Percentiles rank a stretch among this genome's conserved stretches.
Evolutionary conservation across 1,284 basidiomycete genomes (phyloP).

Genomic region (Vanrija pseudolonga): DNA sequence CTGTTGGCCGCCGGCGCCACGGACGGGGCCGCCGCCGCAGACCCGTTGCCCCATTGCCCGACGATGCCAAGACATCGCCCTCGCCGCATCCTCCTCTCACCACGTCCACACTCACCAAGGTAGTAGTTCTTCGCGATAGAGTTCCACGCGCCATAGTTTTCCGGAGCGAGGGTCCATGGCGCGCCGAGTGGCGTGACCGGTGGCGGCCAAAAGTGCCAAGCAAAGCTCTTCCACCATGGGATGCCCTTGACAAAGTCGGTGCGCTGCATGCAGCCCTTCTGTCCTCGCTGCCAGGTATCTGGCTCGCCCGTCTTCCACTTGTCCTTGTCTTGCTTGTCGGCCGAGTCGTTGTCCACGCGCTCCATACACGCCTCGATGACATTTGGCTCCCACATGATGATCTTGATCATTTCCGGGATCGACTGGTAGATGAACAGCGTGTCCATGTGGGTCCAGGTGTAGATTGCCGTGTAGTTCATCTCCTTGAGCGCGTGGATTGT

Average conservation of each 20-base stretch:
- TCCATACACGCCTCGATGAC: constrained; percentile 16
- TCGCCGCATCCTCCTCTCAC: too few relatives aligned
- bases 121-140: constrained; percentile 7
- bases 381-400: constrained; percentile 25
- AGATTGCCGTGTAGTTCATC: constrained; percentile 32
- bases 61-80: too few relatives aligned
- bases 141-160: constrained; percentile 13
- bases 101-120: constrained; percentile 2
- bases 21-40: too few relatives aligned
- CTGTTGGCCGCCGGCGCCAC: too few relatives aligned
- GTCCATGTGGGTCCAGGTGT: constrained; percentile 23
- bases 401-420: constrained; percentile 23
- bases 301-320: too few relatives aligned
- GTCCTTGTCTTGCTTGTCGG: background rate
- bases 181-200: constrained; percentile 15
- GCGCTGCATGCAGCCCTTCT: constrained; percentile 21
- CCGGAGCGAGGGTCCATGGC: constrained; percentile 27
- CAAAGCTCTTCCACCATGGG: constrained; percentile 27
- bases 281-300: constrained; percentile 14
- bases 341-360: constrained; percentile 16
- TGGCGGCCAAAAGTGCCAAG: constrained; percentile 27
- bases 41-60: too few relatives aligned
- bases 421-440: constrained; percentile 33
- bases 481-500: constrained; percentile 22
- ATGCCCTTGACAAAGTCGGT: constrained; percentile 23